phyloP scores from a whole-genome alignment of 2,329 filamentous ascomycete species.

The Aspergillus ibericus region DNA sequence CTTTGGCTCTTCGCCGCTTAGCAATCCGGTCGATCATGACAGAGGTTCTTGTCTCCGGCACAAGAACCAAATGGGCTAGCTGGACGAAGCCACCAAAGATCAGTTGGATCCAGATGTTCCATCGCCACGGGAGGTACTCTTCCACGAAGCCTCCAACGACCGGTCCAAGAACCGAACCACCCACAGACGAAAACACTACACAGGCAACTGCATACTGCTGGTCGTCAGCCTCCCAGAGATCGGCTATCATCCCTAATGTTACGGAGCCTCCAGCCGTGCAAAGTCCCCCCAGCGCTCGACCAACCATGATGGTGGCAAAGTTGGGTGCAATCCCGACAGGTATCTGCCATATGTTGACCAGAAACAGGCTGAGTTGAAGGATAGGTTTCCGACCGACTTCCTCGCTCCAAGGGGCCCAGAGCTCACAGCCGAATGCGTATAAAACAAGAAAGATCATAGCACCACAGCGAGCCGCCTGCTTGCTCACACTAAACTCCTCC shows the following conservation, averaged over 20 bases:
- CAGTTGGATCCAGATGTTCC: conserved; percentile 82
- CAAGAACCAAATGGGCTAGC: conserved; percentile 63
- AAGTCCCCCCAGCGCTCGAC: conserved; percentile 67
- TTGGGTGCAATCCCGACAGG: conserved; percentile 72
- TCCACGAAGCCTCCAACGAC: conserved; percentile 76
- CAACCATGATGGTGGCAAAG: conserved; percentile 69
- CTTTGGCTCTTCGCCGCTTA: conserved; percentile 69
- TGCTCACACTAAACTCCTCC: conserved; percentile 66
- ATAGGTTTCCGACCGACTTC: conserved; percentile 77
- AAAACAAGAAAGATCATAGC: conserved; percentile 75
- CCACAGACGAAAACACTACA: conserved; percentile 76
- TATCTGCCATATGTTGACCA: conserved; percentile 76
- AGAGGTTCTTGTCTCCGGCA: conserved; percentile 75
- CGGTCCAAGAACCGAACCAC: conserved; percentile 72
- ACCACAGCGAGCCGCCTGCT: conserved; percentile 68
- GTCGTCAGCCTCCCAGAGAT: conserved; percentile 69
- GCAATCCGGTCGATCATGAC: conserved; percentile 67
- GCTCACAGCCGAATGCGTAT: conserved; percentile 83
- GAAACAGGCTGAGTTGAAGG: conserved; percentile 68
- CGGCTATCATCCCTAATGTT: conserved; percentile 72
- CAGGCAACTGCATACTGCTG: conserved; percentile 76
- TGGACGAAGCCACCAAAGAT: conserved; percentile 74
- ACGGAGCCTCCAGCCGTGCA: conserved; percentile 72
- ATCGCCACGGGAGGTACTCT: conserved; percentile 66
- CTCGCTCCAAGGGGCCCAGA: conserved; percentile 86